A percentile compares a stretch with the other conserved stretches of the same genome.
Conservation (phyloP, 306 rosid genomes). For the Lathyrus tuberosus region DNA sequence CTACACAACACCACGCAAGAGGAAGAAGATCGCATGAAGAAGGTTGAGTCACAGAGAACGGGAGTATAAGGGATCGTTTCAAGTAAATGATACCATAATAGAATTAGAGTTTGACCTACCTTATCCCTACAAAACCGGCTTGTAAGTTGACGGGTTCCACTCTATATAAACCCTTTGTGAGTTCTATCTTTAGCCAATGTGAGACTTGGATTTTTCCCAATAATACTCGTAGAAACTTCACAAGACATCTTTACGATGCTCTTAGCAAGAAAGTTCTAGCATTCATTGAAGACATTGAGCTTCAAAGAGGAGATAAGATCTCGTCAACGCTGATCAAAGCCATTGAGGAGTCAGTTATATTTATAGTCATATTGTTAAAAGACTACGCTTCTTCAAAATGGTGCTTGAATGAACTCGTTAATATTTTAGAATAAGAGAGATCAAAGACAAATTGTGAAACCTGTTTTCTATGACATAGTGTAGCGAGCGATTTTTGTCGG, state of each 20-base stretch:
- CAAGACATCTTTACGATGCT: constrained; percentile 14
- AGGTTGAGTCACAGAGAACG: too few species aligned
- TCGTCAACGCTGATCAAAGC: constrained; percentile 12
- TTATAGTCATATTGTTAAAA: constrained; percentile 3
- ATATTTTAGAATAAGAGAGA: constrained; percentile 13
- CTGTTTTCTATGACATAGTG: constrained; percentile 14
- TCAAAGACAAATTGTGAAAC: constrained; percentile 8
- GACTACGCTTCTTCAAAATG: constrained; percentile 32
- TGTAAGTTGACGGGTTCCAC: too few species aligned
- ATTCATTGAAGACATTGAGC: not conserved
- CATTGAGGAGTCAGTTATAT: not conserved
- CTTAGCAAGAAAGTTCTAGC: not conserved
- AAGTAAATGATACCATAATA: too few species aligned
- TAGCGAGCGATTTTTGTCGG: too few species aligned
- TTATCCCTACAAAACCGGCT: too few species aligned
- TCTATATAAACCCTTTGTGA: too few species aligned
- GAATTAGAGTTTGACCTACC: too few species aligned
- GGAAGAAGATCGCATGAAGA: too few species aligned
- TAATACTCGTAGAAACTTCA: constrained; percentile 20
- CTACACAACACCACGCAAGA: too few species aligned
- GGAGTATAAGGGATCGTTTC: too few species aligned
- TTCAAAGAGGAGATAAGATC: constrained; percentile 13
- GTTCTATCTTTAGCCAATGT: too few species aligned
- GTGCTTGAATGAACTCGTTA: constrained; percentile 23
- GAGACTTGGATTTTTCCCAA: too few species aligned